phyloP scores from a whole-genome alignment of 257 asterid genomes.

The Ilex aquifolium region DNA sequence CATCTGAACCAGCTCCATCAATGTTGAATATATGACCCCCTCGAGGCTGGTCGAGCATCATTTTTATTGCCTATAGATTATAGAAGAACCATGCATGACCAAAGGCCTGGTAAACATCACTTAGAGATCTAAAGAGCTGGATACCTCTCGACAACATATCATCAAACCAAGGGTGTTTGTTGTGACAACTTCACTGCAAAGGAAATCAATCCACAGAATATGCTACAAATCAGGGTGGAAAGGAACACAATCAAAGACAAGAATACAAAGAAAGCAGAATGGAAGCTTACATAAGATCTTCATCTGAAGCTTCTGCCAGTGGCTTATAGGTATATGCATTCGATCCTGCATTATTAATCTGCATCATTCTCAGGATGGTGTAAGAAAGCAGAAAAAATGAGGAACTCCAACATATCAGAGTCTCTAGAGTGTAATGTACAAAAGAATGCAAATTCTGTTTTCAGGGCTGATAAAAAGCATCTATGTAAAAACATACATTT shows the following conservation, averaged over 20 bases:
- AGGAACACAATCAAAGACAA: slow-evolving; percentile 1
- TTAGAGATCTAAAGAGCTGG: slow-evolving; percentile 8
- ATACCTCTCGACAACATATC: slow-evolving; percentile 99
- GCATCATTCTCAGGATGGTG: slow-evolving; percentile 44
- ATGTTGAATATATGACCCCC: slow-evolving; percentile 95
- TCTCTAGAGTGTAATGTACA: neutral
- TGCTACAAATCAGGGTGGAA: neutral
- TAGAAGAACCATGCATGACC: slow-evolving; percentile 28
- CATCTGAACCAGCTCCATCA: slow-evolving; percentile 99
- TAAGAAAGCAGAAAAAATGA: slow-evolving; percentile 23
- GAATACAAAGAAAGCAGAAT: neutral
- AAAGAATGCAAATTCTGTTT: neutral
- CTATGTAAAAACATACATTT: no score
- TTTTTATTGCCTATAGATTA: slow-evolving; percentile 70
- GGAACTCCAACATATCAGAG: slow-evolving; percentile 4
- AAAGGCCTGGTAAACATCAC: slow-evolving; percentile 12
- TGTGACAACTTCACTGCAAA: slow-evolving; percentile 82
- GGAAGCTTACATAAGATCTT: slow-evolving; percentile 70
- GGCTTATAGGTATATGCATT: slow-evolving; percentile 93
- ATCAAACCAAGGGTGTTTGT: slow-evolving; percentile 91
- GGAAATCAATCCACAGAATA: slow-evolving; percentile 11
- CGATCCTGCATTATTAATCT: slow-evolving; percentile 98
- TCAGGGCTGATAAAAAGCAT: no score
- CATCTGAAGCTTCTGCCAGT: slow-evolving; percentile 85
- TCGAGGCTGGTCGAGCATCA: slow-evolving; percentile 80